Evolutionary conservation across 169 alveolate species (phyloP).

Genomic region (Sarcocystis neurona): DNA sequence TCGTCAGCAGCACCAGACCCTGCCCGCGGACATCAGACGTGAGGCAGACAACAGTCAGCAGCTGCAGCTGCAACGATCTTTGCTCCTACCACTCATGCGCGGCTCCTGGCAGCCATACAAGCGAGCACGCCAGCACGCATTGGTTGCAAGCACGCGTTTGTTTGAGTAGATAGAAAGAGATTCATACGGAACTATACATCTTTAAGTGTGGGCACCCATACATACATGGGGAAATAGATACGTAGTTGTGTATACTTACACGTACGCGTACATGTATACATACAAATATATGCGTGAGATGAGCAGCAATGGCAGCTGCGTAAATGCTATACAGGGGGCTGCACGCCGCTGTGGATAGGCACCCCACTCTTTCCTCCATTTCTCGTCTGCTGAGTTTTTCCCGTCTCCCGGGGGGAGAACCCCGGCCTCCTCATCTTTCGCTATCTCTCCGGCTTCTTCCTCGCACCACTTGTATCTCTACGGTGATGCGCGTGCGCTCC

Average conservation of each 20-base stretch:
- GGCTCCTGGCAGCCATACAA: background rate
- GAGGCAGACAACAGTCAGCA: background rate
- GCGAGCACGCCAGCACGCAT: background rate
- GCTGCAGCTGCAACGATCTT: background rate
- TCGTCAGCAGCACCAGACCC: constrained; percentile 30
- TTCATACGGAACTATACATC: background rate
- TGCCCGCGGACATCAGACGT: background rate
- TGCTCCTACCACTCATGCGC: background rate
- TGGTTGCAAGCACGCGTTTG: background rate
- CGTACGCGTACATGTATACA: background rate
- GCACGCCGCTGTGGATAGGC: background rate
- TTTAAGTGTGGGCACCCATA: background rate
- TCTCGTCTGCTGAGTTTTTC: too few relatives aligned
- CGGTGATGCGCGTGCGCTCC: too few relatives aligned
- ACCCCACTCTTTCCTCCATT: too few relatives aligned
- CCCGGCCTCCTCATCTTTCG: too few relatives aligned
- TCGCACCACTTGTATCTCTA: too few relatives aligned
- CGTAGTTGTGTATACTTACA: background rate
- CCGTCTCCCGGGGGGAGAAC: too few relatives aligned
- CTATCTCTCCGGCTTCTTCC: too few relatives aligned
- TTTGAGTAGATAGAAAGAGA: background rate
- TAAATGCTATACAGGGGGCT: background rate
- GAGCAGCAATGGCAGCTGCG: background rate
- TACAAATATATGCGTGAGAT: background rate
- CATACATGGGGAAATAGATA: background rate